phyloP scores from a whole-genome alignment of 1,139 yeast species.

The Candida smagusa region DNA sequence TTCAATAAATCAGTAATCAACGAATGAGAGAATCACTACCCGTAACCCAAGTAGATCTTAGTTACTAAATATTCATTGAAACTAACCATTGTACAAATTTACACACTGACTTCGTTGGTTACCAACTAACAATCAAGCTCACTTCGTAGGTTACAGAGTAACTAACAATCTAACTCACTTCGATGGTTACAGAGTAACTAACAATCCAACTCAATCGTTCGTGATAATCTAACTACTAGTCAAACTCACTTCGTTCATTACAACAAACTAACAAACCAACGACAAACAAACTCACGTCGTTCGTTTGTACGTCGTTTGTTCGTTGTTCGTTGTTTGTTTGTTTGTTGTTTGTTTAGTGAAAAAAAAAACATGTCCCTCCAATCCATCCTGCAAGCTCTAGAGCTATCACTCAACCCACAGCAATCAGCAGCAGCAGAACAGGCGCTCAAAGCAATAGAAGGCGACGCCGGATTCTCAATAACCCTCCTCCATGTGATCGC shows the following conservation, averaged over 20 bases:
- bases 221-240: too few species aligned
- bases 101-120: too few species aligned
- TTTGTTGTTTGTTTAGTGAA: neutral
- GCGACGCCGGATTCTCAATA: conserved; percentile 69
- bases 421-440: conserved; percentile 62
- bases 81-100: too few species aligned
- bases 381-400: conserved; percentile 44
- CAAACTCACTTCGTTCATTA: neutral
- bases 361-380: conserved; percentile 30
- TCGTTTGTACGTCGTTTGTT: neutral
- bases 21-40: too few species aligned
- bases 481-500: conserved; percentile 78
- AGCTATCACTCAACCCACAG: conserved; percentile 48
- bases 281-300: neutral
- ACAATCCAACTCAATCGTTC: too few species aligned
- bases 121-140: too few species aligned
- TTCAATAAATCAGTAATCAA: too few species aligned
- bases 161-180: too few species aligned
- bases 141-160: too few species aligned
- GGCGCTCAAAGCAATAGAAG: conserved; percentile 58
- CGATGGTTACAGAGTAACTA: too few species aligned
- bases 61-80: too few species aligned
- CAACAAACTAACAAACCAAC: neutral
- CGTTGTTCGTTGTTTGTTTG: neutral
- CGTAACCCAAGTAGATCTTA: too few species aligned